phyloP scores from a whole-genome alignment of 257 asterid species.

The Salvia miltiorrhiza region DNA sequence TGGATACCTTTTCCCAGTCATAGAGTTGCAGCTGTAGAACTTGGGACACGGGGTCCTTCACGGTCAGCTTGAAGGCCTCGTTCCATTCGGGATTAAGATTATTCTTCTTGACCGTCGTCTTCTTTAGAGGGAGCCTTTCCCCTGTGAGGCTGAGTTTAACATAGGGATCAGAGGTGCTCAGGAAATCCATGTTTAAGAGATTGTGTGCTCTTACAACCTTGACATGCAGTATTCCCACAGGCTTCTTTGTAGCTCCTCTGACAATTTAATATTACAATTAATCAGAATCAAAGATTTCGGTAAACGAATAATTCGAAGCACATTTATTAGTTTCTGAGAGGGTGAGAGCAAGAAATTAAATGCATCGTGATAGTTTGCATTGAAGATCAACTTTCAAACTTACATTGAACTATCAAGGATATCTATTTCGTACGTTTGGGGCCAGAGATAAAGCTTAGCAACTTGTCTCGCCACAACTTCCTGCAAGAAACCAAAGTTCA shows the following conservation, averaged over 20 bases:
- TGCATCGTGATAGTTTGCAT: too few species aligned
- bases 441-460: constrained; percentile 69
- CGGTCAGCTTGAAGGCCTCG: constrained; percentile 68
- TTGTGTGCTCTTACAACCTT: constrained; percentile 60
- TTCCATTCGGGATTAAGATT: constrained; percentile 74
- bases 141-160: constrained; percentile 72
- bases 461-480: constrained; percentile 51
- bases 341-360: neutral
- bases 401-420: constrained; percentile 71
- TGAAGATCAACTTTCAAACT: constrained; percentile 24
- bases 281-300: neutral
- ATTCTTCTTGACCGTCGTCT: constrained; percentile 66
- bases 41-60: constrained; percentile 74
- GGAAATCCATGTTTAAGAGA: constrained; percentile 64
- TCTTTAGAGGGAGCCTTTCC: constrained; percentile 55
- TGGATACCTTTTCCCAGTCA: constrained; percentile 85
- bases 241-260: constrained; percentile 77
- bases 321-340: neutral
- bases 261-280: neutral
- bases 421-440: constrained; percentile 55
- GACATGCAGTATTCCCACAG: constrained; percentile 80
- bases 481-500: constrained; percentile 35
- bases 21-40: constrained; percentile 52
- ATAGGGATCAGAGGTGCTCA: constrained; percentile 73
- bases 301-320: neutral